phyloP scores from a whole-genome alignment of 805 yeast species.

The Saturnispora silvae region DNA sequence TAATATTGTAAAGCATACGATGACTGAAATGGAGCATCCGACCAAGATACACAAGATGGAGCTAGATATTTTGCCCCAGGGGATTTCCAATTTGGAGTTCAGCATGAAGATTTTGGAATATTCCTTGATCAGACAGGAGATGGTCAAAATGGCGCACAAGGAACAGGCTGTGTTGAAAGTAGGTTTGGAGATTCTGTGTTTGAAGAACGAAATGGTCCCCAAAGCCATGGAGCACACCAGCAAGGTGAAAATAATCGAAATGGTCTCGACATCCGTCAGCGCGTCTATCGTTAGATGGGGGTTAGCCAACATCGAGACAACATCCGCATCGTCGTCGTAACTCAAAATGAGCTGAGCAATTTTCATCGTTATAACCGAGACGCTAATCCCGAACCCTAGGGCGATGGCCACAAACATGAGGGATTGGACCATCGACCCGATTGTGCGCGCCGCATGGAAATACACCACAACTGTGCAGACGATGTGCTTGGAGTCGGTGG shows the following conservation, averaged over 20 bases:
- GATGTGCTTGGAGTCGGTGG: slow-evolving; percentile 66
- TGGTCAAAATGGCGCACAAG: slow-evolving; percentile 58
- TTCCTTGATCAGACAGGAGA: slow-evolving; percentile 64
- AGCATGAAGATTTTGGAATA: slow-evolving; percentile 8
- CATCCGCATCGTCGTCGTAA: background rate
- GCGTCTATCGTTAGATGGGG: no score
- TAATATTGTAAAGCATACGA: slow-evolving; percentile 52
- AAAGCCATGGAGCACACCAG: slow-evolving; percentile 39
- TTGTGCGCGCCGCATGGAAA: slow-evolving; percentile 71
- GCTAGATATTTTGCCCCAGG: slow-evolving; percentile 41
- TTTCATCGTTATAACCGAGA: slow-evolving; percentile 7
- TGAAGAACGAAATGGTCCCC: slow-evolving; percentile 59
- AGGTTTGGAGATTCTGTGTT: slow-evolving; percentile 53
- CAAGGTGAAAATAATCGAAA: slow-evolving; percentile 6
- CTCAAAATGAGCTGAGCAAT: slow-evolving; percentile 4
- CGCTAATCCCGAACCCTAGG: slow-evolving; percentile 31
- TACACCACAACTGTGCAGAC: slow-evolving; percentile 78
- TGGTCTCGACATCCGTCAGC: no score
- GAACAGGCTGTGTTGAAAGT: slow-evolving; percentile 79
- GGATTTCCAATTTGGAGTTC: no score
- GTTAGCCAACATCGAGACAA: background rate
- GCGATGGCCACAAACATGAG: slow-evolving; percentile 48
- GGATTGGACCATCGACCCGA: slow-evolving; percentile 74
- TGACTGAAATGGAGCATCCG: slow-evolving; percentile 53
- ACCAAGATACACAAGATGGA: slow-evolving; percentile 45